These are phyloP conservation scores for Paramecium primaurelia DNA, from an alignment of 73 alveolate species.

Conservation along the genomic window DNA sequence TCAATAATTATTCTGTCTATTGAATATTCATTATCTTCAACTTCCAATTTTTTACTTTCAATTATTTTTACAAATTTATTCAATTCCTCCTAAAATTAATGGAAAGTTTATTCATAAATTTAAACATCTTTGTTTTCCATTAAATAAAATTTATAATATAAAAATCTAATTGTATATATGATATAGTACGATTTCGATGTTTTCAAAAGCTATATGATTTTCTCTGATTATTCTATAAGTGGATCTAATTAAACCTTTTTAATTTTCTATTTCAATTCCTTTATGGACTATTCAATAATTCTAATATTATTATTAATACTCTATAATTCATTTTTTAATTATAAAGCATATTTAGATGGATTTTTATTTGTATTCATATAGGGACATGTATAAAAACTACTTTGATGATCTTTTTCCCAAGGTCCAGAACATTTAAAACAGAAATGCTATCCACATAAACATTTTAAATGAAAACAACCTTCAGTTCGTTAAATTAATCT, in stretches of 20 bases:
- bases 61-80: neutral
- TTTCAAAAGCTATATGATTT: neutral
- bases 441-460: neutral
- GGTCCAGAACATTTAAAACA: neutral
- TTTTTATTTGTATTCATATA: neutral
- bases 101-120: neutral
- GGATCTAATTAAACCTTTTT: neutral
- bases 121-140: neutral
- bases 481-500: neutral
- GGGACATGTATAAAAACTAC: neutral
- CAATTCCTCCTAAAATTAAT: neutral
- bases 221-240: neutral
- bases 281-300: neutral
- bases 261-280: neutral
- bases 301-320: neutral
- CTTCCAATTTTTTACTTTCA: neutral
- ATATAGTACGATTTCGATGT: neutral
- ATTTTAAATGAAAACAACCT: neutral
- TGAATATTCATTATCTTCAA: neutral
- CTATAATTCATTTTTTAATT: neutral
- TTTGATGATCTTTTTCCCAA: neutral
- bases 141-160: neutral
- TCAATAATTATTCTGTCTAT: neutral
- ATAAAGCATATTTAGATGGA: neutral
- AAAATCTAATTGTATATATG: neutral